These are phyloP conservation scores for Mortierella sp. DNA, from an alignment of 371 early-diverging fungal genomes.

Conservation along the genomic window DNA sequence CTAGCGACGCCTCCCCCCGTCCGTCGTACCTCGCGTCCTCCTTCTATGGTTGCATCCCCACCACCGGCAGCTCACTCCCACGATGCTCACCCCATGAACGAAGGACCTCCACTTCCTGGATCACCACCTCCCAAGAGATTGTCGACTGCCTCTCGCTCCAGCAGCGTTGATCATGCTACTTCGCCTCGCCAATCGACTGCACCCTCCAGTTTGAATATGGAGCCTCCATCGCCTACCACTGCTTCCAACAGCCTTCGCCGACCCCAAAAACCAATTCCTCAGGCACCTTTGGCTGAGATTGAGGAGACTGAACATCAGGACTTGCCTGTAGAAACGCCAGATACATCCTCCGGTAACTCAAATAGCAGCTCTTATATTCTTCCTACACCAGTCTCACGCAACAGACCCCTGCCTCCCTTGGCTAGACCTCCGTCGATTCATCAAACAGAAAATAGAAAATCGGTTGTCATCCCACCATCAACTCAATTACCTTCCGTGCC, in stretches of 20 bases:
- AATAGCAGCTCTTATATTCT: constrained; percentile 41
- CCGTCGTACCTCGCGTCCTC: constrained; percentile 42
- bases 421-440: constrained; percentile 58
- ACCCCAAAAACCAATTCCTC: constrained; percentile 45
- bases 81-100: constrained; percentile 18
- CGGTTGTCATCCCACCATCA: constrained; percentile 19
- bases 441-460: constrained; percentile 38
- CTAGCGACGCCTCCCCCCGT: constrained; percentile 35
- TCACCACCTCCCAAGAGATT: constrained; percentile 43
- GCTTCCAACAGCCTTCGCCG: constrained; percentile 30
- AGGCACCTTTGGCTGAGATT: constrained; percentile 32
- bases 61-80: constrained; percentile 13
- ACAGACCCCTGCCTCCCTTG: constrained; percentile 47
- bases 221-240: constrained; percentile 24
- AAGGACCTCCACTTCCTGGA: constrained; percentile 33
- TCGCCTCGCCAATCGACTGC: constrained; percentile 30
- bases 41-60: constrained; percentile 43
- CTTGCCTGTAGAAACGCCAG: constrained; percentile 1
- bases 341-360: constrained; percentile 9
- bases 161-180: constrained; percentile 23
- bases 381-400: constrained; percentile 36
- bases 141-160: constrained; percentile 34
- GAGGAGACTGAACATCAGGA: constrained; percentile 11
- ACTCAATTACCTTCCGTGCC: constrained; percentile 40
- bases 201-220: constrained; percentile 13